Percentiles rank a stretch among this genome's conserved stretches.
Conservation (phyloP, 257 asterid genomes). For the Buddleja alternifolia region DNA sequence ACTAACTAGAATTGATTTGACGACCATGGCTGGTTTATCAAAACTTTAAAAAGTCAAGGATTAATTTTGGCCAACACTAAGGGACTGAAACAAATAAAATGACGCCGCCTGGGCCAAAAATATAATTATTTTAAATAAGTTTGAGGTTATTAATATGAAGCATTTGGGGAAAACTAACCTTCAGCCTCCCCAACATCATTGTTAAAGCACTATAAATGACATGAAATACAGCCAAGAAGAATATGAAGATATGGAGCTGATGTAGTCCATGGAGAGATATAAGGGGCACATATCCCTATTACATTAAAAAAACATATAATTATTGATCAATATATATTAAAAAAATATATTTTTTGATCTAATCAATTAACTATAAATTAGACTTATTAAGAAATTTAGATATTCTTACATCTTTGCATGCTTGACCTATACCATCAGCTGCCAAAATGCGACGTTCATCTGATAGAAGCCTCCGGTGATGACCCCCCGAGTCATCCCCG, state of each 20-base stretch:
- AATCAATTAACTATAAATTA: no score
- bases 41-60: no score
- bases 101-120: no score
- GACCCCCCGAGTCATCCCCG: background rate
- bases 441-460: conserved; percentile 42
- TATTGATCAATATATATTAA: background rate
- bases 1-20: no score
- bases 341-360: no score
- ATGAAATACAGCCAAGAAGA: conserved; percentile 69
- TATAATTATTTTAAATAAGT: no score
- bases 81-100: no score
- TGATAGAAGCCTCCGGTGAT: conserved; percentile 47
- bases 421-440: conserved; percentile 24
- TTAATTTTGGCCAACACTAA: no score
- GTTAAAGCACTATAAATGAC: conserved; percentile 66
- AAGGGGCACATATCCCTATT: conserved; percentile 58
- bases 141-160: background rate
- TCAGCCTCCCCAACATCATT: conserved; percentile 63
- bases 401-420: conserved; percentile 36
- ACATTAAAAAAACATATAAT: background rate
- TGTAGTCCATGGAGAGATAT: conserved; percentile 59
- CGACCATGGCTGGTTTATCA: no score
- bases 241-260: conserved; percentile 72
- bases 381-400: background rate
- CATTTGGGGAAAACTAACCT: conserved; percentile 37